A percentile compares a stretch with the other conserved stretches of the same genome.
Conservation (phyloP, 2,329 filamentous ascomycete species). For the Coniella lustricola region DNA sequence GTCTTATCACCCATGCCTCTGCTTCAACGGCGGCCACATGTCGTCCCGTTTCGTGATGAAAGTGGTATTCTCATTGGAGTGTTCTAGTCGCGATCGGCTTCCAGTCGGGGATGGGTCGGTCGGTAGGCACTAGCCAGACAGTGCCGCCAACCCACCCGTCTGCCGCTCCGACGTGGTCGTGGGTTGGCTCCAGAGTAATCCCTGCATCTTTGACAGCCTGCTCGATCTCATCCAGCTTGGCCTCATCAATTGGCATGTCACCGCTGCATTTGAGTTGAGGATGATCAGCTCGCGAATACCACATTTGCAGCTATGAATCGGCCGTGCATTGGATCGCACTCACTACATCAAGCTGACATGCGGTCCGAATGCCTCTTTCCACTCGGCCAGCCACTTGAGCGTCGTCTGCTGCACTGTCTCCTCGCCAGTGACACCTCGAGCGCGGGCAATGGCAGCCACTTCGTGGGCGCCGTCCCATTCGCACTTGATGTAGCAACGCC, state of each 20-base stretch:
- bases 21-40: background rate
- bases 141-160: slow-evolving; percentile 24
- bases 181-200: slow-evolving; percentile 9
- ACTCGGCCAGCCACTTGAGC: slow-evolving; percentile 22
- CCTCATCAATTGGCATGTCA: slow-evolving; percentile 20
- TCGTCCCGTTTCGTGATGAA: background rate
- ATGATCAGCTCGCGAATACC: background rate
- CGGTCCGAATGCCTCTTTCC: slow-evolving; percentile 23
- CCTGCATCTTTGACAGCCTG: slow-evolving; percentile 21
- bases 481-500: slow-evolving; percentile 24
- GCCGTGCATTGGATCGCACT: slow-evolving; percentile 13
- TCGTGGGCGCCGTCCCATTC: slow-evolving; percentile 18
- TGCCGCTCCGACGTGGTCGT: background rate
- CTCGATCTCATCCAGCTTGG: slow-evolving; percentile 19
- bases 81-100: slow-evolving; percentile 25
- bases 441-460: slow-evolving; percentile 22
- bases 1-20: too few species aligned
- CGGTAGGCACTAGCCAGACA: slow-evolving; percentile 27
- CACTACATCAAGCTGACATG: slow-evolving; percentile 29
- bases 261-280: too few species aligned
- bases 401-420: slow-evolving; percentile 18
- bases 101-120: slow-evolving; percentile 24
- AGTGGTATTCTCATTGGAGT: slow-evolving; percentile 7
- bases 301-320: too few species aligned
- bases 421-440: slow-evolving; percentile 21